Evolutionary conservation across 2,329 filamentous ascomycete genomes (phyloP), one percentile per base, ranked within the genome.

Genomic region (Fusarium ramigenum): DNA sequence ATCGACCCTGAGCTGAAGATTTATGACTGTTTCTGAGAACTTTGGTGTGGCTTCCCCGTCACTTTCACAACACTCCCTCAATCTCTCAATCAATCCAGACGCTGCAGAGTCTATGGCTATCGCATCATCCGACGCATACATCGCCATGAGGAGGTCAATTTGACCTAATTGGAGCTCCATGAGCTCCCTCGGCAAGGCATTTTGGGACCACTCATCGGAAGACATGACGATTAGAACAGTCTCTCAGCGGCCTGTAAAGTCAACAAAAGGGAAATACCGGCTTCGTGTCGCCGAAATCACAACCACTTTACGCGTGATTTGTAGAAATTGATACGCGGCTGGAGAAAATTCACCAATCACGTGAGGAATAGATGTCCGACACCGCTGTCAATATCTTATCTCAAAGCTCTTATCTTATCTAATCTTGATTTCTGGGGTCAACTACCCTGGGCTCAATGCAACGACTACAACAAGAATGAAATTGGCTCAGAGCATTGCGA

Each of bases 71-170:
- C 76, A 78, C 7, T 61, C 54, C 25, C 75, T 72, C 9, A 81
- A 28, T 7, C 7, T 34, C 12, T 78, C 72, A 18, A 80, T 34
- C 9, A 74, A 16, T 0, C 57, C 36, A 4, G 32, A 63, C 2
- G 75, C 78, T 12, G 59, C n/a, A 8, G 76, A 64, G 28, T 79
- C 78, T 8, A 83, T 72, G 0, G 66, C 58, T 3, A 83, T 75
- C 9, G 79, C 80, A n/a, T 81, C 78, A 18, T 84, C 81, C 0
- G 78, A 73, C 2, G 83, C 82, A 66, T 87, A 89, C 87, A 89
- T 89, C 15, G 86, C 86, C 72, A 82, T 78, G 6, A 89, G 77
- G n/a, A 89, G 84, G 57, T 88, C 86, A 39, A 88, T 81, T 60
- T 85, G 85, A 3, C 83, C 84, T 16, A 88, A 77, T 76, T 87